Evolutionary conservation across 805 yeast species (phyloP).

Genomic region (Cyberlindnera subsufficiens): DNA sequence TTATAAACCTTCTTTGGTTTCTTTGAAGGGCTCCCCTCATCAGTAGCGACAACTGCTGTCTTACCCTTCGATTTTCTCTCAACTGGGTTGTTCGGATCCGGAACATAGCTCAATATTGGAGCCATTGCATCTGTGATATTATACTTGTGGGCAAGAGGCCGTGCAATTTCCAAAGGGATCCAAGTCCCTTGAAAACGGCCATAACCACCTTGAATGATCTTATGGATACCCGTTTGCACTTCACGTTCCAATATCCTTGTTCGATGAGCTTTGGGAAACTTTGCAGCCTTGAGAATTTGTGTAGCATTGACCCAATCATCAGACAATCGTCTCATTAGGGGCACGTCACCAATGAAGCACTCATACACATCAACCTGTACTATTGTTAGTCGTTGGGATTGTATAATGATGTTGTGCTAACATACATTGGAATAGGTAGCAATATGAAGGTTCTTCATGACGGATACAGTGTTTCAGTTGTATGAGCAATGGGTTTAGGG

Average conservation of each 20-base stretch:
- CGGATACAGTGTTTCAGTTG: too few relatives aligned
- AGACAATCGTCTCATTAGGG: constrained; percentile 74
- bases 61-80: constrained; percentile 30
- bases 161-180: constrained; percentile 69
- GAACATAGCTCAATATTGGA: constrained; percentile 48
- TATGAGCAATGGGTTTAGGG: too few relatives aligned
- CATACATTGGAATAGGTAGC: constrained; percentile 25
- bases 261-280: constrained; percentile 72
- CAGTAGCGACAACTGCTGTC: not conserved
- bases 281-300: constrained; percentile 72
- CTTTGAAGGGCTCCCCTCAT: constrained; percentile 13
- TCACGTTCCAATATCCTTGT: constrained; percentile 73
- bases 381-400: not conserved
- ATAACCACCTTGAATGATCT: constrained; percentile 81
- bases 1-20: constrained; percentile 19
- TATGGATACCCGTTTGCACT: constrained; percentile 61
- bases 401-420: not conserved
- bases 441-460: constrained; percentile 8
- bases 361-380: constrained; percentile 24
- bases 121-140: constrained; percentile 46
- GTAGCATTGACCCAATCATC: constrained; percentile 96
- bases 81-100: constrained; percentile 40
- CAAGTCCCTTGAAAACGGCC: constrained; percentile 85
- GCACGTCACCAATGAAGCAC: constrained; percentile 21
- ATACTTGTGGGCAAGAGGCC: constrained; percentile 46